These are phyloP conservation scores for Curvularia lunata DNA, from an alignment of 2,329 filamentous ascomycete genomes.

Conservation along the genomic window DNA sequence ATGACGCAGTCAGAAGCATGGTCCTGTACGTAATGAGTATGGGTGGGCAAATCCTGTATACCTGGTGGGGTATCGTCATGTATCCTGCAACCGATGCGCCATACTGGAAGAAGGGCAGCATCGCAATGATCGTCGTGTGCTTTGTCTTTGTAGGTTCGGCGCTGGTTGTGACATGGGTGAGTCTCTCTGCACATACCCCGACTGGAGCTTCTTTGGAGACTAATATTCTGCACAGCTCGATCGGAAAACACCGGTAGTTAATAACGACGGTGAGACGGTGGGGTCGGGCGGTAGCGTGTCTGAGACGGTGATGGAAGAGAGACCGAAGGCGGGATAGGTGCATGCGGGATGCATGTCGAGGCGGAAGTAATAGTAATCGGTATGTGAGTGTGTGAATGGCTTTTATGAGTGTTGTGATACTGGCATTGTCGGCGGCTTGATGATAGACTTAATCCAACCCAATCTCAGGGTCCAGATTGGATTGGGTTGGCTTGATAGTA, in stretches of 20 bases:
- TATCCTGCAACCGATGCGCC: slow-evolving; percentile 53
- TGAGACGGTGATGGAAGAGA: background rate
- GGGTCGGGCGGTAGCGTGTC: background rate
- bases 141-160: slow-evolving; percentile 23
- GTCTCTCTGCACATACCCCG: too few relatives aligned
- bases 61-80: slow-evolving; percentile 55
- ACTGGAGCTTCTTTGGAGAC: background rate
- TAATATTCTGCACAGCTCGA: slow-evolving; percentile 9
- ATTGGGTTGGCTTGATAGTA: too few relatives aligned
- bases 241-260: slow-evolving; percentile 1
- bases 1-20: slow-evolving; percentile 52
- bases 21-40: slow-evolving; percentile 51
- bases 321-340: background rate
- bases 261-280: background rate
- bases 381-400: background rate
- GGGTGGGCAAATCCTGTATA: slow-evolving; percentile 48
- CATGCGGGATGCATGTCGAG: background rate
- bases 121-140: slow-evolving; percentile 43
- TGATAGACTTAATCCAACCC: too few relatives aligned
- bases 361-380: background rate
- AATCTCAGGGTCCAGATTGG: too few relatives aligned
- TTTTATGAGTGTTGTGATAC: background rate
- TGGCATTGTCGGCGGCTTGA: too few relatives aligned
- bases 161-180: slow-evolving; percentile 28
- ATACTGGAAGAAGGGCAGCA: slow-evolving; percentile 50